Evolutionary conservation across 495 filamentous ascomycete species (phyloP).

Genomic region (Penicillium arizonense): DNA sequence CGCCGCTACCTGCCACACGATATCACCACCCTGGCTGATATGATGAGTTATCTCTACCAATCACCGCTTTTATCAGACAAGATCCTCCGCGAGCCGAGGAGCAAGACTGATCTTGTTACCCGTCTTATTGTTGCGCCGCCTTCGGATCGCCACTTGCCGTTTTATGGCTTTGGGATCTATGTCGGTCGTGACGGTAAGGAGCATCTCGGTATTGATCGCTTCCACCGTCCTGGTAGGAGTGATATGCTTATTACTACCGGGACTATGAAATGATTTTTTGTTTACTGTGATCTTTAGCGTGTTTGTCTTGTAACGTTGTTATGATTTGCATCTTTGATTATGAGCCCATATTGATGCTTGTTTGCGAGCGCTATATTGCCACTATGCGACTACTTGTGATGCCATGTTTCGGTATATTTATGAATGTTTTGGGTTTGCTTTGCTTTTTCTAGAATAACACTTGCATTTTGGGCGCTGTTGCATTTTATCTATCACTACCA

Average conservation of each 20-base stretch:
- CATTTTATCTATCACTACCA: too few relatives aligned
- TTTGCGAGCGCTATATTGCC: not conserved
- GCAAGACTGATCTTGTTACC: conserved; percentile 61
- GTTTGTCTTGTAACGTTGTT: not conserved
- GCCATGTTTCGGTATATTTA: not conserved
- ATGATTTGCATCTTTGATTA: conserved; percentile 13
- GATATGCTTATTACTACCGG: conserved; percentile 47
- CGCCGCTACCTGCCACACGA: conserved; percentile 66
- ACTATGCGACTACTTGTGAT: conserved; percentile 1
- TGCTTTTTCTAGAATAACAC: too few relatives aligned
- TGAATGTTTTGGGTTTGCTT: not conserved
- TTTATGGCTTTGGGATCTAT: conserved; percentile 63
- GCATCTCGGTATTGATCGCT: conserved; percentile 64
- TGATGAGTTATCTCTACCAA: conserved; percentile 72
- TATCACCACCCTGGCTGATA: conserved; percentile 67
- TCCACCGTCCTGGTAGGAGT: conserved; percentile 44
- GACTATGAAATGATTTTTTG: conserved; percentile 25
- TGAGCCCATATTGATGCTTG: conserved; percentile 11
- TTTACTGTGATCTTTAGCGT: not conserved
- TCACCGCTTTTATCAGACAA: conserved; percentile 67
- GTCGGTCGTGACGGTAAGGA: conserved; percentile 60
- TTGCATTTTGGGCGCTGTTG: too few relatives aligned
- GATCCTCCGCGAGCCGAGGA: conserved; percentile 58
- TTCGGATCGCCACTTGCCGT: conserved; percentile 46
- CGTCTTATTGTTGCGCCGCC: conserved; percentile 52